These are phyloP conservation scores for Mrakia hoshinonis DNA, from an alignment of 768 basidiomycete species.

Conservation along the genomic window DNA sequence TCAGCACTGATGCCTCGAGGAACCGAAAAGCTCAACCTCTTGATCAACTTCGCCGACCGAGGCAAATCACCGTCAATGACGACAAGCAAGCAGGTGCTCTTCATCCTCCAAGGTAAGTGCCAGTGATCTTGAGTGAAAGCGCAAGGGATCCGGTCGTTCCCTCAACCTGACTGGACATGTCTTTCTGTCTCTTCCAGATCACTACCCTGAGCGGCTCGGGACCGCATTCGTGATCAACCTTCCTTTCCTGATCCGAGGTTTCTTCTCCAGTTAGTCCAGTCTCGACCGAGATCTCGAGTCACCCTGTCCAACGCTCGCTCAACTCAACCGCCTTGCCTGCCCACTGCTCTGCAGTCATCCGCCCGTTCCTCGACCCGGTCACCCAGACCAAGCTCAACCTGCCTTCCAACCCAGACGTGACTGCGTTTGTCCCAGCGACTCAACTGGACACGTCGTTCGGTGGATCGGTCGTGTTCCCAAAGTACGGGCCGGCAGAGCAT, in stretches of 20 bases:
- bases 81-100: constrained; percentile 13
- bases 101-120: constrained; percentile 15
- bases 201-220: constrained; percentile 16
- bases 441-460: constrained; percentile 25
- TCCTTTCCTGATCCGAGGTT: constrained; percentile 23
- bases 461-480: constrained; percentile 11
- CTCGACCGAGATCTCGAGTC: background rate
- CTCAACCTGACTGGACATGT: too few relatives aligned
- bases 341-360: constrained; percentile 5
- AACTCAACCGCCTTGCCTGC: background rate
- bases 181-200: constrained; percentile 1
- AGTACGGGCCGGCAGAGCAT: constrained; percentile 8
- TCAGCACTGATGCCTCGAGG: constrained; percentile 8
- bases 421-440: background rate
- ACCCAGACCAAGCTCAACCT: constrained; percentile 27
- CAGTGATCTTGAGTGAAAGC: too few relatives aligned
- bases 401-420: constrained; percentile 11
- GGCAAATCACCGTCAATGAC: constrained; percentile 10
- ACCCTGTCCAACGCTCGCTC: background rate
- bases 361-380: constrained; percentile 24
- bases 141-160: too few relatives aligned
- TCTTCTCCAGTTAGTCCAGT: constrained; percentile 6
- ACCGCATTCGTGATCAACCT: constrained; percentile 27
- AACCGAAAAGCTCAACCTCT: constrained; percentile 20
- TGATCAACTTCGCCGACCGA: constrained; percentile 26